phyloP scores from a whole-genome alignment of 768 basidiomycete genomes.

The Leccinellum rugosiceps region DNA sequence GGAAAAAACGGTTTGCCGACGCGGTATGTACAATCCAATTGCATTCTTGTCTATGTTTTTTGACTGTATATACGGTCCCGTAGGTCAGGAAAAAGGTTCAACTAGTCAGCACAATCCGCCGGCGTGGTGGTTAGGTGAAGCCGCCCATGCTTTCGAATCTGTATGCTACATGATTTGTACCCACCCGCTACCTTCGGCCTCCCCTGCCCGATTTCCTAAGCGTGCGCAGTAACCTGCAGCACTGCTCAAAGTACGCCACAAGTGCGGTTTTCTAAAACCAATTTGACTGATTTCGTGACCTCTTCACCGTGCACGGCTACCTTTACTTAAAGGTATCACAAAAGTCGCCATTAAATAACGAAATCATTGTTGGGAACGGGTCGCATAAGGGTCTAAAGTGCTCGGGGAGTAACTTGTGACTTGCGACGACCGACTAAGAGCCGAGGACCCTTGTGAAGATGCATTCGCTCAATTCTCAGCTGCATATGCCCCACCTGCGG shows the following conservation, averaged over 20 bases:
- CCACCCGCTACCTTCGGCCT: conserved; percentile 1
- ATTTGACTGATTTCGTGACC: conserved; percentile 5
- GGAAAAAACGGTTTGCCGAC: conserved; percentile 76
- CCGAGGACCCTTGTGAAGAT: conserved; percentile 15
- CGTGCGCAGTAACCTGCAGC: neutral
- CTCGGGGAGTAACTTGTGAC: conserved; percentile 7
- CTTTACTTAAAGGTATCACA: conserved; percentile 4
- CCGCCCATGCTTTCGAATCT: neutral
- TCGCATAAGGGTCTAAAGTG: conserved; percentile 7
- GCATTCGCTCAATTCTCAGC: neutral
- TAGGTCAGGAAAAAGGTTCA: conserved; percentile 84
- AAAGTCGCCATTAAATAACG: conserved; percentile 1
- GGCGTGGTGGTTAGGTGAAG: conserved; percentile 55
- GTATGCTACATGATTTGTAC: conserved; percentile 9
- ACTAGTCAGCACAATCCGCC: conserved; percentile 74
- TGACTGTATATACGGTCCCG: conserved; percentile 14
- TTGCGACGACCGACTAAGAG: conserved; percentile 10
- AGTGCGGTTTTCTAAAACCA: conserved; percentile 6
- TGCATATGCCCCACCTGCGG: conserved; percentile 9
- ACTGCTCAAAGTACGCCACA: conserved; percentile 14
- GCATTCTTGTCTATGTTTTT: conserved; percentile 8
- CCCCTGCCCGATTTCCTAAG: conserved; percentile 1
- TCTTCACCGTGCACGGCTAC: conserved; percentile 14
- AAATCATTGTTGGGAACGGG: neutral
- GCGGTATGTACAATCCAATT: conserved; percentile 48